These are phyloP conservation scores for Penicillium sp. DNA, from an alignment of 2,329 filamentous ascomycete genomes.

Conservation along the genomic window DNA sequence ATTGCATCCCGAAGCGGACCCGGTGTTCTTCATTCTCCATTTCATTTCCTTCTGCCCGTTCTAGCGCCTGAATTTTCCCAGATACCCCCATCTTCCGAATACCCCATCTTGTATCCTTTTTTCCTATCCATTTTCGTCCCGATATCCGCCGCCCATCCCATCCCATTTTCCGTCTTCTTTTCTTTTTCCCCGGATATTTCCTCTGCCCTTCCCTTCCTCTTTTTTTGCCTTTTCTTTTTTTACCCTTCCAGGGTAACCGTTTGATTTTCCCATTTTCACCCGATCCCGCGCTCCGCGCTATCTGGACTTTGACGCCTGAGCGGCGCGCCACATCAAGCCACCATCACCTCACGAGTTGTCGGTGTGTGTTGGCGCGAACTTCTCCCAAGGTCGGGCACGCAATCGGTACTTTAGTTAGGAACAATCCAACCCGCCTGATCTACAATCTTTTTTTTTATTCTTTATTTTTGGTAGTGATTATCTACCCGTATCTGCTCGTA, in stretches of 20 bases:
- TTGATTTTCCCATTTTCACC: constrained; percentile 3
- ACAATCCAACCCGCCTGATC: neutral
- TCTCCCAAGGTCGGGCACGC: constrained; percentile 2
- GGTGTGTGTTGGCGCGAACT: constrained; percentile 11
- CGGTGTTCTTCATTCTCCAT: constrained; percentile 21
- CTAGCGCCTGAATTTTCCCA: constrained; percentile 17
- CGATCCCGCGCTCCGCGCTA: constrained; percentile 15
- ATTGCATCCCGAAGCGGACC: constrained; percentile 20
- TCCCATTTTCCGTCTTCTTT: constrained; percentile 3
- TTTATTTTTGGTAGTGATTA: neutral
- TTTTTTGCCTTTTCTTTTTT: constrained; percentile 5
- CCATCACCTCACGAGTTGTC: constrained; percentile 3
- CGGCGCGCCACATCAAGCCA: constrained; percentile 11
- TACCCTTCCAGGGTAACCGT: neutral
- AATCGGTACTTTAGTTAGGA: constrained; percentile 1
- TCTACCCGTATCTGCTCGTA: no score
- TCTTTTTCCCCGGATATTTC: constrained; percentile 1
- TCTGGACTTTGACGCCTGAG: constrained; percentile 5
- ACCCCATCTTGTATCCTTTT: constrained; percentile 21
- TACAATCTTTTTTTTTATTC: neutral
- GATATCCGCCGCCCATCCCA: constrained; percentile 9
- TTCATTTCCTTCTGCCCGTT: constrained; percentile 14
- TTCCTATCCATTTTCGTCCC: constrained; percentile 20
- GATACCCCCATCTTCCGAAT: constrained; percentile 24
- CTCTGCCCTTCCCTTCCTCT: neutral